Evolutionary conservation across 2,329 filamentous ascomycete species (phyloP), one percentile per base, ranked within the genome.

Genomic region (Tolypocladium inflatum): DNA sequence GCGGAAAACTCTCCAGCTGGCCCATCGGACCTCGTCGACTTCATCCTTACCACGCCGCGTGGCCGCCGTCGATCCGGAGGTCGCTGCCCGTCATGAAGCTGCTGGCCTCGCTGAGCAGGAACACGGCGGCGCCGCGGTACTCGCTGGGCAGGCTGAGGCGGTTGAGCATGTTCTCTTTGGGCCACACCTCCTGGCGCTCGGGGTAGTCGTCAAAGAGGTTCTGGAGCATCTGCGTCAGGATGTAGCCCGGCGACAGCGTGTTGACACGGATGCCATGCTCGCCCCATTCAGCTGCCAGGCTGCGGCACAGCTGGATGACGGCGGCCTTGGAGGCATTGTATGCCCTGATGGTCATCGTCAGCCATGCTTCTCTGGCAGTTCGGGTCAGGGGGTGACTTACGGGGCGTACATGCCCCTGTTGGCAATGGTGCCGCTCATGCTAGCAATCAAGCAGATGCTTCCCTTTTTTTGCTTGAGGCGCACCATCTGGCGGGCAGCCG

Each of bases 111-210:
- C 83, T 87, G 37, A 87, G 84, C 37, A 91, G 78, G 76, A 89
- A 90, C 61, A 91, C 80, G 3, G 85, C 86, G 1, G 87, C 85
- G 5, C 87, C 87, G 54, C 86, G 81, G 71, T 88, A 90, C 70
- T 91, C 88, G 54, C 84, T 77, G 0, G 88, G 87, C 26, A 73
- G 74, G 67, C 86, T 88, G 60, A 91, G 76, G 39, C 84, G 80
- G 35, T 81, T 85, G 56, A 96, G 78, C 90, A 96, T 94, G 73
- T 95, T 96, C 73, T 93, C 86, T 65, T 81, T 87, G 19, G 89
- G 84, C 91, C 91, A 96, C 60, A 86, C 81, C 33, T 71, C 72
- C 61, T 76, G 75, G 56, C 82, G 78, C 66, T 91, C 88, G 0
- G 91, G 91, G 63, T 83, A 89, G 62, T 88, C 80, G 63, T 85